These are phyloP conservation scores for Cystoisospora suis DNA, from an alignment of 169 alveolate species.

Conservation along the genomic window DNA sequence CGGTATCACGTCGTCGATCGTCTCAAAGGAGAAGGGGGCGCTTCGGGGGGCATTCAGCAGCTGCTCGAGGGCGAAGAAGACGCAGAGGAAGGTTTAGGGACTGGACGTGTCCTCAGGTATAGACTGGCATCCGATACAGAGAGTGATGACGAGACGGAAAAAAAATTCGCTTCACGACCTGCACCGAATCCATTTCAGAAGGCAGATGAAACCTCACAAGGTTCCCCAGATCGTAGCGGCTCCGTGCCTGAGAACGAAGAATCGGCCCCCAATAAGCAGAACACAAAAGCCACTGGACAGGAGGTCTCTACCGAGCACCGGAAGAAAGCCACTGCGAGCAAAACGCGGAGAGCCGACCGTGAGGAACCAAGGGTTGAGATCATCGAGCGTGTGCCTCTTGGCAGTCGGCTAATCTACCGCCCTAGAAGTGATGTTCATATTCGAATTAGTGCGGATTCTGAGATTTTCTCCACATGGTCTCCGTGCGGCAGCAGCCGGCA, in stretches of 20 bases:
- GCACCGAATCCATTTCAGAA: too few relatives aligned
- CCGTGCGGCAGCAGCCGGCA: too few relatives aligned
- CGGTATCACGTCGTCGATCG: neutral
- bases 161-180: too few relatives aligned
- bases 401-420: constrained; percentile 8
- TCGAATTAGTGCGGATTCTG: constrained; percentile 11
- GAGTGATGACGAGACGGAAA: neutral
- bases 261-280: too few relatives aligned
- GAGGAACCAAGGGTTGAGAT: neutral
- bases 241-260: too few relatives aligned
- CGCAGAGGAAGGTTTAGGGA: neutral
- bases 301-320: too few relatives aligned
- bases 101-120: constrained; percentile 8
- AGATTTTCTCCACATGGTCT: neutral
- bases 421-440: constrained; percentile 12
- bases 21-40: neutral
- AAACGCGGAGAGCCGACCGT: neutral
- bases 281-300: too few relatives aligned
- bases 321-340: too few relatives aligned
- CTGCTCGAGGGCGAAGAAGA: neutral
- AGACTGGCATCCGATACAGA: neutral
- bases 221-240: too few relatives aligned
- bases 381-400: constrained; percentile 21
- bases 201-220: too few relatives aligned
- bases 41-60: neutral